Conservation (phyloP, 805 yeast genomes). For the Candida nemodendra region DNA sequence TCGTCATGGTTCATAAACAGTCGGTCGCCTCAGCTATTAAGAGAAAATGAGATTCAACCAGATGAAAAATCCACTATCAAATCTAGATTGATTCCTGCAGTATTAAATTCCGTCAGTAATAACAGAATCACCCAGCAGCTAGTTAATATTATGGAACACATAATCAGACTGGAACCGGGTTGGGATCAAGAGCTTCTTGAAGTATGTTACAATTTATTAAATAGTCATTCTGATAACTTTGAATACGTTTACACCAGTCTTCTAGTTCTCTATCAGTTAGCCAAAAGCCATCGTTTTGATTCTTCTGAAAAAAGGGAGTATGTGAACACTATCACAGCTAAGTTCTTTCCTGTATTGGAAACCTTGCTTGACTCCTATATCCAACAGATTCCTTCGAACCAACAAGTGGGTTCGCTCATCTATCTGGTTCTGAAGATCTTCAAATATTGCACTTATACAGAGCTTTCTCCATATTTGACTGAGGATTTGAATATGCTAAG, state of each 20-base stretch:
- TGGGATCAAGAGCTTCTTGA: constrained; percentile 57
- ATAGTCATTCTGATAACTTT: constrained; percentile 38
- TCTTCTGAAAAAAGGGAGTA: constrained; percentile 46
- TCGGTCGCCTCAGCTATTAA: constrained; percentile 20
- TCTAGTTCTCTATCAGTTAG: constrained; percentile 65
- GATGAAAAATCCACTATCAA: constrained; percentile 68
- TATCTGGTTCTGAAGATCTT: constrained; percentile 71
- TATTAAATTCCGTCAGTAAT: constrained; percentile 44
- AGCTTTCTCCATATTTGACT: constrained; percentile 61
- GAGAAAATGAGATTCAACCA: constrained; percentile 28
- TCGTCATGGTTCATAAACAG: constrained; percentile 56
- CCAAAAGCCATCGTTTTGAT: constrained; percentile 70
- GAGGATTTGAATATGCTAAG: constrained; percentile 45
- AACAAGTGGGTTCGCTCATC: constrained; percentile 59
- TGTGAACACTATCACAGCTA: constrained; percentile 52
- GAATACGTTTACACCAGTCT: constrained; percentile 61
- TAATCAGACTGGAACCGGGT: constrained; percentile 42
- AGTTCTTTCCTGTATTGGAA: constrained; percentile 64
- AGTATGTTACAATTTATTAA: constrained; percentile 44
- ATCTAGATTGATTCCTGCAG: constrained; percentile 57
- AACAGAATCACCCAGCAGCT: constrained; percentile 52
- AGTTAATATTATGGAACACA: constrained; percentile 53
- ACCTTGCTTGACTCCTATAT: constrained; percentile 53
- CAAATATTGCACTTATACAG: constrained; percentile 73
- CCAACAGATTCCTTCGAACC: constrained; percentile 21